Percentiles rank a stretch among this genome's conserved stretches.
Conservation (phyloP, 1,284 basidiomycete genomes). For the Cystobasidium slooffiae region DNA sequence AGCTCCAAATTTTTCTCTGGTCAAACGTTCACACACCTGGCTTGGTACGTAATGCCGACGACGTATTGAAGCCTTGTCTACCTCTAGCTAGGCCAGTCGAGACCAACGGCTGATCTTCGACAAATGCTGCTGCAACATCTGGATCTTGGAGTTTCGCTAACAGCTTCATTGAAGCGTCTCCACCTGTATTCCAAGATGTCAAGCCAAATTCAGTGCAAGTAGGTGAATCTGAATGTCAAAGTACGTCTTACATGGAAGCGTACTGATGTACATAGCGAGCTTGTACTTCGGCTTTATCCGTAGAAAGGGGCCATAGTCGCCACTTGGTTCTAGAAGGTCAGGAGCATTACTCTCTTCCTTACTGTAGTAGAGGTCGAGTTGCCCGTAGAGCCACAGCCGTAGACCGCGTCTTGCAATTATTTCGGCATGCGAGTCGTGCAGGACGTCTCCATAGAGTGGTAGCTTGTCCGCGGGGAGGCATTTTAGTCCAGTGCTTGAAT, state of each 20-base stretch:
- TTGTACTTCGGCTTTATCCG: constrained; percentile 62
- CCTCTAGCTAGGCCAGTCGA: constrained; percentile 61
- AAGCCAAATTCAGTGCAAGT: no score
- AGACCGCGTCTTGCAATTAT: constrained; percentile 79
- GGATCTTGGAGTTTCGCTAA: constrained; percentile 73
- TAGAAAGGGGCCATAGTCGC: constrained; percentile 58
- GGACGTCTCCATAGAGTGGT: constrained; percentile 72
- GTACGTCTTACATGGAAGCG: constrained; percentile 74
- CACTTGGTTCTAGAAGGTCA: background rate
- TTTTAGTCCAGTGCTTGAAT: constrained; percentile 80
- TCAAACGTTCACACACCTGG: constrained; percentile 63
- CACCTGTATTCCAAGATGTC: constrained; percentile 63
- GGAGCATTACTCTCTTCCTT: background rate
- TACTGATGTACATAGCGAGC: constrained; percentile 80
- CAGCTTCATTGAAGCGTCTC: constrained; percentile 74
- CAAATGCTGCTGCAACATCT: constrained; percentile 70
- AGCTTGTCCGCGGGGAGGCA: constrained; percentile 72
- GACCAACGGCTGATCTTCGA: constrained; percentile 54
- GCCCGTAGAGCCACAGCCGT: constrained; percentile 77
- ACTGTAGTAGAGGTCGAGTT: constrained; percentile 59
- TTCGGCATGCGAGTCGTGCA: constrained; percentile 92
- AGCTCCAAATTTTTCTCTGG: background rate
- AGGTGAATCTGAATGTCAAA: background rate
- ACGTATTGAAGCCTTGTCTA: constrained; percentile 72
- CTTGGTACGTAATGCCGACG: constrained; percentile 82